Evolutionary conservation across 2,329 filamentous ascomycete species (phyloP), one percentile per base, ranked within the genome.

Genomic region (Penicillium sp.): DNA sequence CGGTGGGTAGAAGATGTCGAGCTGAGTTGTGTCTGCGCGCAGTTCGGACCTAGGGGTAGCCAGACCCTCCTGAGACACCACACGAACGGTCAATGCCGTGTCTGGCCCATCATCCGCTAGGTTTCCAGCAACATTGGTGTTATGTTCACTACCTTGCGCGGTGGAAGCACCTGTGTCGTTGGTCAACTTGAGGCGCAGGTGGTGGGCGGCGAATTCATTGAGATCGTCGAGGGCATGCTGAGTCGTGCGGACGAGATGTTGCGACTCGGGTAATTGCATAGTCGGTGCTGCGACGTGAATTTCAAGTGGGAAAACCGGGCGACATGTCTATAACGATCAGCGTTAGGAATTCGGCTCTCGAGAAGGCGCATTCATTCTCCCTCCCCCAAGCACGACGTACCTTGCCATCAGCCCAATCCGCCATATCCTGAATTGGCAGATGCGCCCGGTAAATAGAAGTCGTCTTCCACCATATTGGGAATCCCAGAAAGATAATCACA

Each of bases 391-490:
- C 17, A n/a, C 5, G 15, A 38, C 47, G 22, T 77, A 96, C 93
- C 85, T 91, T 92, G 67, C 93, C 93, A 72, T 96, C 91, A 10
- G 92, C 91, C 94, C 95, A 98, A 64, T 90, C 86, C 68, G 91
- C 86, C 95, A 99, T 99, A 58, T 89, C 86, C 73, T 90, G 85
- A 68, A 97, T 78, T 5, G 95, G 95, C 69, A 99, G 81, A 49
- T 88, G 85, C 13, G 94, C 93, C 59, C 95, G 87, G 77, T 96
- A 93, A 59, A 98, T 96, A 0, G 91, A 90, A 4, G 95, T 99
- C 0, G 95, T 98, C 76, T 88, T 89, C 88, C 92, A 96, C 95
- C 95, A 99, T 85, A 96, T 89, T 60, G 95, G 95, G 67, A 99
- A 77, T 2, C 95, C 95, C 6, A 99, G 80, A 33, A 90, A 85